Base-by-base conservation (phyloP, 305 asterid genomes). In the Coffea humblotiana region DNA sequence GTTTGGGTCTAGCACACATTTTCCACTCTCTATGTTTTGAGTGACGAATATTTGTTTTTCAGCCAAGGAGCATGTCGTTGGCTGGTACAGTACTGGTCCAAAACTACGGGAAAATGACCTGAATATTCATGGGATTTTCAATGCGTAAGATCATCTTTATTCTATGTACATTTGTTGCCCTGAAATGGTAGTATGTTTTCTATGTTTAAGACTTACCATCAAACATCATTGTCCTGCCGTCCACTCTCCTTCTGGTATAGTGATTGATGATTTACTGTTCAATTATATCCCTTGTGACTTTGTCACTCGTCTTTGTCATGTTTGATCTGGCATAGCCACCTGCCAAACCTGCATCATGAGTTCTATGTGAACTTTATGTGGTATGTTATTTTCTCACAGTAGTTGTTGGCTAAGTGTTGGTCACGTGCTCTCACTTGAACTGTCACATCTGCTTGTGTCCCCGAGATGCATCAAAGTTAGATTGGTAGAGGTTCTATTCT, bases 61-160 rank as follows among this genome's bases (percentile, higher is more conserved):
- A 94, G 98, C 98, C 74, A 95, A 95, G 91, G 98, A 95, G 92
- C 98, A 95, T 81, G 98, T 95, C 23, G 96, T 94, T 85, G 98
- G 98, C 67, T 94, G 98, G 98, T 94, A 94, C 75, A 94, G 98
- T 90, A 93, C 98, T 58, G 98, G 98, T 47, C 98, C 98, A 27
- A 94, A 94, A 77, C 92, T 94, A 70, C 86, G 91, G 84, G 98
- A 95, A 87, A 95, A 93, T 82, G 98, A 95, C 83, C 87, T 95
- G 51, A 89, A 87, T 72, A 78, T 95, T 84, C 98, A 93, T 80
- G 92, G 84, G 48, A 95, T 95, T 78, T 93, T 95, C 82, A 89
- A 89, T 23, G 96, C 91, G 98, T 95, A 88, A 86, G 98, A 66
- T 81, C 58, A 75, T 84, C 81, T 52, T 68, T 77, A 21, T 21